phyloP scores from a whole-genome alignment of 2,329 filamentous ascomycete species.

The Colletotrichum tabaci region DNA sequence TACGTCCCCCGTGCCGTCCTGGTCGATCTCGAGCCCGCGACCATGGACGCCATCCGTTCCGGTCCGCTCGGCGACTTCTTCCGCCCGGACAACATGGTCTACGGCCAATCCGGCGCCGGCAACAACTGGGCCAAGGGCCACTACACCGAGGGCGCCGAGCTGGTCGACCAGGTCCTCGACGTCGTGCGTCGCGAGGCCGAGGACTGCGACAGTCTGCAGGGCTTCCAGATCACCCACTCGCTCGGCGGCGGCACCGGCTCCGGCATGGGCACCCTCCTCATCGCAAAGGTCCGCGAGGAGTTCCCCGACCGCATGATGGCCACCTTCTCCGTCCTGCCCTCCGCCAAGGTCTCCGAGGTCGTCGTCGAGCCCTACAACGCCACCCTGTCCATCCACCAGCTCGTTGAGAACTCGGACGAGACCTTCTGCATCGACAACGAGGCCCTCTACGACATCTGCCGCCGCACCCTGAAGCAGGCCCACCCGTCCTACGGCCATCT shows the following conservation, averaged over 20 bases:
- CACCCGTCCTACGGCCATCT: slow-evolving; percentile 99
- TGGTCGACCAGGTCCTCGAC: slow-evolving; percentile 97
- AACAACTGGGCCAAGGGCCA: slow-evolving; percentile 99
- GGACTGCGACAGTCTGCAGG: slow-evolving; percentile 98
- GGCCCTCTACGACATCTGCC: slow-evolving; percentile 99
- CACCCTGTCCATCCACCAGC: slow-evolving; percentile 97
- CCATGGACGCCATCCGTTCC: slow-evolving; percentile 98
- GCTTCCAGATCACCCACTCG: slow-evolving; percentile 99
- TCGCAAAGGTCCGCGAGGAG: slow-evolving; percentile 99
- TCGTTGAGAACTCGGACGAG: slow-evolving; percentile 99
- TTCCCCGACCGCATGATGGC: slow-evolving; percentile 99
- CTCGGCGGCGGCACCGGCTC: slow-evolving; percentile 99
- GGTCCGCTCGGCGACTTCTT: slow-evolving; percentile 99
- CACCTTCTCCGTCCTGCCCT: slow-evolving; percentile 98
- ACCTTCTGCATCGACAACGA: slow-evolving; percentile 99
- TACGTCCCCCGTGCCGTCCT: slow-evolving; percentile 99
- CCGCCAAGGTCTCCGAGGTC: slow-evolving; percentile 99
- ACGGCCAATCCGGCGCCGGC: slow-evolving; percentile 98
- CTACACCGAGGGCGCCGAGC: slow-evolving; percentile 99
- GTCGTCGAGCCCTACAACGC: slow-evolving; percentile 99
- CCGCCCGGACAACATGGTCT: slow-evolving; percentile 99
- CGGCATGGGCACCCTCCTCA: slow-evolving; percentile 99
- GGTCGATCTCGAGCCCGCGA: slow-evolving; percentile 98
- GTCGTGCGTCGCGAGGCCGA: slow-evolving; percentile 99
- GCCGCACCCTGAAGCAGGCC: slow-evolving; percentile 98